A percentile compares a stretch with the other conserved stretches of the same genome.
Evolutionary conservation across 2,329 filamentous ascomycete genomes (phyloP).

Genomic region (Aspergillus sp.): DNA sequence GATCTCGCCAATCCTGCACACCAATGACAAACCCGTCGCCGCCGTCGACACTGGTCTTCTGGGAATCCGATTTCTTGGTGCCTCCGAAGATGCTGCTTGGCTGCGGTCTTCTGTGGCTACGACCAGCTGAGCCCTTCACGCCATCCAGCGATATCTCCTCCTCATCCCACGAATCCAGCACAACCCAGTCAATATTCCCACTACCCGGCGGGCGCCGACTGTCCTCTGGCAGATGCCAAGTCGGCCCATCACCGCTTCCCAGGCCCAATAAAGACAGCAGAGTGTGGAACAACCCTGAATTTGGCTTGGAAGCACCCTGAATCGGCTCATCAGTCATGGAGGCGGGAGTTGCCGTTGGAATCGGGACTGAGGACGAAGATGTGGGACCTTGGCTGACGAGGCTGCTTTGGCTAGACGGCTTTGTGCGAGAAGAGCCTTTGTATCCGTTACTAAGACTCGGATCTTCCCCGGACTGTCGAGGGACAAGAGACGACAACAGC

Average conservation of each 20-base stretch:
- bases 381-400: conserved; percentile 15
- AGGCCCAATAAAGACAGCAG: conserved; percentile 38
- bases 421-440: conserved; percentile 41
- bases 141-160: conserved; percentile 24
- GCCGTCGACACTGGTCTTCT: conserved; percentile 21
- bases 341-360: conserved; percentile 21
- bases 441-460: conserved; percentile 54
- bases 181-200: conserved; percentile 64
- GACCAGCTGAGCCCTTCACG: not conserved
- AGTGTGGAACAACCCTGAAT: conserved; percentile 33
- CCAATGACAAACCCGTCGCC: conserved; percentile 67
- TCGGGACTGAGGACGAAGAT: conserved; percentile 19
- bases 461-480: conserved; percentile 56
- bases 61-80: conserved; percentile 14
- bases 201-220: conserved; percentile 61
- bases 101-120: conserved; percentile 9
- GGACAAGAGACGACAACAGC: conserved; percentile 76
- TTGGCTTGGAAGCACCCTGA: conserved; percentile 10
- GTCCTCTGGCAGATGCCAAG: conserved; percentile 31
- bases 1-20: conserved; percentile 80
- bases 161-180: conserved; percentile 57
- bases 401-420: conserved; percentile 14
- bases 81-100: conserved; percentile 7
- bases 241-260: conserved; percentile 16
- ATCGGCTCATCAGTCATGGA: conserved; percentile 9